Conservation (phyloP, 208 protist species). For the Acanthamoeba lenticulata region DNA sequence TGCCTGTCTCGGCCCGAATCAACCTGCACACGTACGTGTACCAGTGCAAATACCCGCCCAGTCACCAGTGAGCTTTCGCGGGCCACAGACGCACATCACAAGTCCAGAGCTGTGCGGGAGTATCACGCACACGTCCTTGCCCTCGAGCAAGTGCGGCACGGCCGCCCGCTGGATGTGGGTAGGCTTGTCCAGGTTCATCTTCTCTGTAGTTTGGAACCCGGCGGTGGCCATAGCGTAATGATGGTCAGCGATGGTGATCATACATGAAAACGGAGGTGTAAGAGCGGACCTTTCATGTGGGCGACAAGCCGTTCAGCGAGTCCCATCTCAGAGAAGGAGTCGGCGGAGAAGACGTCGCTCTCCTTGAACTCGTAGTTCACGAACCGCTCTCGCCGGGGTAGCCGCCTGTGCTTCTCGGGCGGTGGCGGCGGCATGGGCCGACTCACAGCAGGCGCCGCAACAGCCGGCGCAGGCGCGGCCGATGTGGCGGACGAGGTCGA, state of each 20-base stretch:
- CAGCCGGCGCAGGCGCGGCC: not conserved
- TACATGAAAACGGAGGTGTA: not conserved
- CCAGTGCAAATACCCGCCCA: not conserved
- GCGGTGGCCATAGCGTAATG: no score
- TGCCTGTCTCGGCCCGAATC: constrained; percentile 80
- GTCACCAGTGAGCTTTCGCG: not conserved
- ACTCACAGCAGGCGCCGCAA: not conserved
- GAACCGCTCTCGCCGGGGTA: not conserved
- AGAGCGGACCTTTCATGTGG: constrained; percentile 21
- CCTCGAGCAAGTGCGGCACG: constrained; percentile 36
- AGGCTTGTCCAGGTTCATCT: constrained; percentile 65
- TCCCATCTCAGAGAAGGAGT: constrained; percentile 31
- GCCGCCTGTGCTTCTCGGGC: not conserved
- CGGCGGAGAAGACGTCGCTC: constrained; percentile 57
- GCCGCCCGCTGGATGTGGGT: constrained; percentile 59
- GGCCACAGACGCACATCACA: not conserved
- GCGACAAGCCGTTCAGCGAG: not conserved
- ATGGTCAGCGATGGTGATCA: not conserved
- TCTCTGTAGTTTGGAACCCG: not conserved
- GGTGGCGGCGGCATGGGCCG: not conserved
- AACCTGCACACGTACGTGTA: constrained; percentile 20
- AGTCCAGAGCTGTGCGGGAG: constrained; percentile 15
- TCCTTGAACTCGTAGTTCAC: constrained; percentile 65
- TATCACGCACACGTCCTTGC: constrained; percentile 65
- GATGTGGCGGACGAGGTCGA: not conserved